A percentile compares a stretch with the other conserved stretches of the same genome.
Evolutionary conservation across 306 rosid species (phyloP).

Genomic region (Psophocarpus tetragonolobus): DNA sequence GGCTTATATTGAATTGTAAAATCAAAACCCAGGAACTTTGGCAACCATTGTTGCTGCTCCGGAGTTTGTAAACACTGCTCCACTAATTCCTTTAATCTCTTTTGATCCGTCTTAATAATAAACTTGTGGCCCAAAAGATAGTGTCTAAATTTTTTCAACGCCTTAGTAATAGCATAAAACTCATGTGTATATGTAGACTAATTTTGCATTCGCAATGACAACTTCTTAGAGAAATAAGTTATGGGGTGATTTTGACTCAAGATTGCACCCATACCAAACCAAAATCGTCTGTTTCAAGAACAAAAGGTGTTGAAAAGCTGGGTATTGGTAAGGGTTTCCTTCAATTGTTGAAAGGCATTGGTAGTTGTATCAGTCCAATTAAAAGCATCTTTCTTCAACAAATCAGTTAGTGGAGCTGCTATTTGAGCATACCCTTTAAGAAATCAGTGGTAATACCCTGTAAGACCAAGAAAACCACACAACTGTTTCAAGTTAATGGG

Average conservation of each 20-base stretch:
- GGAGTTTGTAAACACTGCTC: background rate
- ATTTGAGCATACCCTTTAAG: background rate
- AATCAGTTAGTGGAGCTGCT: background rate
- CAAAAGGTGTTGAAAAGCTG: too few relatives aligned
- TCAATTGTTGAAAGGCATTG: background rate
- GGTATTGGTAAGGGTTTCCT: background rate
- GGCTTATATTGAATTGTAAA: background rate
- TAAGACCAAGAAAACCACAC: too few relatives aligned
- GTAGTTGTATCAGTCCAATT: background rate
- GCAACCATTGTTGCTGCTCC: background rate
- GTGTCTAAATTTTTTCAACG: too few relatives aligned
- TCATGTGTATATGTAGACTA: too few relatives aligned
- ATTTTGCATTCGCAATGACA: too few relatives aligned
- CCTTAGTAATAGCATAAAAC: too few relatives aligned
- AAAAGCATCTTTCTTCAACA: background rate
- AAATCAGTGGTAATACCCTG: background rate
- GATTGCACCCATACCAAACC: too few relatives aligned
- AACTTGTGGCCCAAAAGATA: background rate
- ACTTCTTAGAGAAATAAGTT: too few relatives aligned
- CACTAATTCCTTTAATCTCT: background rate
- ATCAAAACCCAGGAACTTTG: background rate
- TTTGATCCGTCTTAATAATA: background rate
- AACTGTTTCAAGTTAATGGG: too few relatives aligned
- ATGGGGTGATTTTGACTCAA: too few relatives aligned
- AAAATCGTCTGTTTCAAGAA: too few relatives aligned